Conservation (phyloP, 2,329 filamentous ascomycete genomes). For the Trichoderma gracile region DNA sequence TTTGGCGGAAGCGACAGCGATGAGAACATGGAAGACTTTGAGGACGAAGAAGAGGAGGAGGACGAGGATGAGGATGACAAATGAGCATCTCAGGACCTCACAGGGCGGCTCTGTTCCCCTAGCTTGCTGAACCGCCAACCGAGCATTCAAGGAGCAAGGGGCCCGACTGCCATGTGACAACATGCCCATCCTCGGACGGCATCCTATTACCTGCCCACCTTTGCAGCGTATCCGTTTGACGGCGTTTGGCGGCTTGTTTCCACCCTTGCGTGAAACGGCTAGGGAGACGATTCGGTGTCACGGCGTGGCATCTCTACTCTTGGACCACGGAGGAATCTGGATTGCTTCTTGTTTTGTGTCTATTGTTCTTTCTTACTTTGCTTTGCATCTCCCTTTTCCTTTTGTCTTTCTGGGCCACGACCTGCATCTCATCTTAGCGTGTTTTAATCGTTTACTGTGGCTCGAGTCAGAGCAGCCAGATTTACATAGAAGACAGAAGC, state of each 20-base stretch:
- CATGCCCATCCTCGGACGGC: not conserved
- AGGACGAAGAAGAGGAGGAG: slow-evolving; percentile 56
- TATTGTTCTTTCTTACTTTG: not conserved
- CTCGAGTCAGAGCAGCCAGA: slow-evolving; percentile 3
- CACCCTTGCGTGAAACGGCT: slow-evolving; percentile 14
- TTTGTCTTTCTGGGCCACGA: not conserved
- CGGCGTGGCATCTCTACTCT: slow-evolving; percentile 21
- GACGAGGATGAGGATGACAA: slow-evolving; percentile 51
- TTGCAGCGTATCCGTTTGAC: slow-evolving; percentile 15
- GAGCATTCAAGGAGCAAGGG: too few species aligned
- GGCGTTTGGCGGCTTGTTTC: slow-evolving; percentile 24
- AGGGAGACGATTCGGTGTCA: slow-evolving; percentile 15
- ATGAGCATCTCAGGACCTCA: not conserved
- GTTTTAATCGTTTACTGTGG: slow-evolving; percentile 17
- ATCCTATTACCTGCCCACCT: not conserved
- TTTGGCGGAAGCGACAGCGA: slow-evolving; percentile 75
- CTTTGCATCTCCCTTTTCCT: not conserved
- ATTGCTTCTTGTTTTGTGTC: not conserved
- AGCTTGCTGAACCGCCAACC: not conserved
- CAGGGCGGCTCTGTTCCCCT: not conserved
- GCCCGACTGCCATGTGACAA: not conserved
- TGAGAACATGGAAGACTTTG: slow-evolving; percentile 55
- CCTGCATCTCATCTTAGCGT: slow-evolving; percentile 11
- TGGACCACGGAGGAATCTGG: slow-evolving; percentile 12
- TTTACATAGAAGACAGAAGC: slow-evolving; percentile 19